phyloP scores from a whole-genome alignment of 2,329 filamentous ascomycete genomes.

The Aspergillus puulaauensis region DNA sequence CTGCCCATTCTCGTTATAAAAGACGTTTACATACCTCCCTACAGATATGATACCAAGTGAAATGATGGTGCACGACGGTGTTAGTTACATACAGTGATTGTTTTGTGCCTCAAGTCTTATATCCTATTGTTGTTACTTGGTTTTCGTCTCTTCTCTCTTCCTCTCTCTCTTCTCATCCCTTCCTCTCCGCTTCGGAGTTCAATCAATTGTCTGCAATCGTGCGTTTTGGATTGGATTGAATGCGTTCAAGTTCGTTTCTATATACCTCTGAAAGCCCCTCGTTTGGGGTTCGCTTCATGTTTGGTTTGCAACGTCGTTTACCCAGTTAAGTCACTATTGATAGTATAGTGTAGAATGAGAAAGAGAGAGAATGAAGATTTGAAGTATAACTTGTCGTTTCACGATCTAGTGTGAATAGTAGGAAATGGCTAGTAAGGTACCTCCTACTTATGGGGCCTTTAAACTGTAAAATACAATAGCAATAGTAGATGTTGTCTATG shows the following conservation, averaged over 20 bases:
- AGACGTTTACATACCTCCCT: constrained; percentile 10
- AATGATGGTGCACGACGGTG: constrained; percentile 27
- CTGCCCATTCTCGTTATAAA: constrained; percentile 13
- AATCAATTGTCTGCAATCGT: constrained; percentile 2
- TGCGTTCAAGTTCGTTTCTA: constrained; percentile 3
- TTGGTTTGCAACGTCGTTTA: not conserved
- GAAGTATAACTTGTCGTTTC: not conserved
- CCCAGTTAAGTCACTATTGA: not conserved
- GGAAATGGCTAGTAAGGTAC: too few species aligned
- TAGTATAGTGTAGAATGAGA: not conserved
- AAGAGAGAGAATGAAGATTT: not conserved
- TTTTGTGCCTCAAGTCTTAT: constrained; percentile 1
- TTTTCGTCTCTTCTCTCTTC: not conserved
- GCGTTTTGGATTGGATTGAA: not conserved
- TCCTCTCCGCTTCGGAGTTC: not conserved
- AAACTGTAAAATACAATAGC: too few species aligned
- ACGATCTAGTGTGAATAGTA: too few species aligned
- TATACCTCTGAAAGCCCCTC: constrained; percentile 16
- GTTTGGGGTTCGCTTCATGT: not conserved
- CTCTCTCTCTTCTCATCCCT: not conserved
- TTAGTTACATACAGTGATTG: constrained; percentile 10
- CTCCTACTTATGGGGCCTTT: too few species aligned
- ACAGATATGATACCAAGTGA: constrained; percentile 27
- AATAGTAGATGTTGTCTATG: too few species aligned
- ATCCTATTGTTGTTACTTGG: constrained; percentile 13